Base-by-base conservation (phyloP, 805 yeast genomes). In the Lipomyces yamanashiensis region DNA sequence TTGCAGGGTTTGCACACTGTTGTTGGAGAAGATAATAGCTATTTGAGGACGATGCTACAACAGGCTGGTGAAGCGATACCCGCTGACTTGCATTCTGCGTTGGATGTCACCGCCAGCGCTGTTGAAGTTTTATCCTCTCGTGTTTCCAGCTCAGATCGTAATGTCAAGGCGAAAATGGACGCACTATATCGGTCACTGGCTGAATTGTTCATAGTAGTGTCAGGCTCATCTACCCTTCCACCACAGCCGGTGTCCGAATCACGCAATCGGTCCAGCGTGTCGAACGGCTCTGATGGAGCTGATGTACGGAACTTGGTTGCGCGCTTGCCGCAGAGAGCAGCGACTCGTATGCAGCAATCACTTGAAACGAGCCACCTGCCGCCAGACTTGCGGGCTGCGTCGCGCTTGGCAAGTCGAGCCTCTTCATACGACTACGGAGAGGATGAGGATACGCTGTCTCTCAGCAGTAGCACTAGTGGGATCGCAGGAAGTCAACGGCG, bases 281-380 rank as follows among this genome's bases (percentile, higher is more conserved):
- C 47, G 13, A 53, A 40, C 28, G 17, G 39, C 15, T 19, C 49
- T 12, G 54, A 45, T 9, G 10, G 41, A 2, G 37, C 47, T 4
- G 59, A 54, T 28, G 21, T 41, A 10, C 21, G 36, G 37, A 34
- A 49, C 17, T 23, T 62, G 5, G 62, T 59, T 13, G 47, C 47
- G 15, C 55, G 68, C 7, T 50, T 64, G 10, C 66, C 68, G 2
- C 56, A 48, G 12, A 54, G 68, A 2, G 68, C 68, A 7, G 68
- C 68, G 8, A 58, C 66, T 19, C 59, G 68, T 7, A 58, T 64
- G 66, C 60, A 44, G 15, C 49, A 23, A 8, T 64, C 68, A 36
- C 59, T 64, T 13, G 68, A 64, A 39, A 62, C 54, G 7, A 39
- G 54, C 21, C 64, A 64, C 19, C 41, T 59, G n/a, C 67, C 63